phyloP scores from a whole-genome alignment of 306 rosid species.

The Cicer pinnatifidum region DNA sequence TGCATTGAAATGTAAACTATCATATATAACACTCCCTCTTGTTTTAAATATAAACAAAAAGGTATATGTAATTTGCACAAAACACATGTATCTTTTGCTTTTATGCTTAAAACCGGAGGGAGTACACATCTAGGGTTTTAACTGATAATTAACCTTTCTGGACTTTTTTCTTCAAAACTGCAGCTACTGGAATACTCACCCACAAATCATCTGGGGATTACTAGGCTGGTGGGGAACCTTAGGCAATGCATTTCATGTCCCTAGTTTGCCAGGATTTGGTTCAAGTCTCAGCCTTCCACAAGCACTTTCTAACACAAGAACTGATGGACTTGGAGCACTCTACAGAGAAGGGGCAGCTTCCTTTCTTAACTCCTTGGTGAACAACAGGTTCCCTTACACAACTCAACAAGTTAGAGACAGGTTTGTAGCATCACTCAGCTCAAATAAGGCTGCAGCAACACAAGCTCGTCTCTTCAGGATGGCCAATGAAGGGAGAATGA shows the following conservation, averaged over 20 bases:
- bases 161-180: slow-evolving; percentile 35
- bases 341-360: slow-evolving; percentile 90
- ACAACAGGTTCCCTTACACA: slow-evolving; percentile 70
- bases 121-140: neutral
- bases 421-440: slow-evolving; percentile 63
- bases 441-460: slow-evolving; percentile 71
- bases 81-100: too few species aligned
- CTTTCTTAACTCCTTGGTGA: slow-evolving; percentile 80
- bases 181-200: slow-evolving; percentile 93
- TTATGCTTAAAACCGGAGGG: too few species aligned
- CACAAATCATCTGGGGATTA: slow-evolving; percentile 84
- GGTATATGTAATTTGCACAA: too few species aligned
- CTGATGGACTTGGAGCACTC: slow-evolving; percentile 79
- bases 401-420: slow-evolving; percentile 78
- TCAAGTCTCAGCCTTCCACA: slow-evolving; percentile 61
- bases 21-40: neutral
- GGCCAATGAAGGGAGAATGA: slow-evolving; percentile 79
- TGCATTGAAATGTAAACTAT: slow-evolving; percentile 21
- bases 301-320: slow-evolving; percentile 82
- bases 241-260: slow-evolving; percentile 66
- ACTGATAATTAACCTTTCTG: slow-evolving; percentile 15
- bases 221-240: slow-evolving; percentile 94
- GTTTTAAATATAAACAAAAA: too few species aligned
- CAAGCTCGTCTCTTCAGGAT: slow-evolving; percentile 79
- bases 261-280: slow-evolving; percentile 63